Evolutionary conservation across 768 basidiomycete species (phyloP).

Genomic region (Coprinopsis strossmayeri): DNA sequence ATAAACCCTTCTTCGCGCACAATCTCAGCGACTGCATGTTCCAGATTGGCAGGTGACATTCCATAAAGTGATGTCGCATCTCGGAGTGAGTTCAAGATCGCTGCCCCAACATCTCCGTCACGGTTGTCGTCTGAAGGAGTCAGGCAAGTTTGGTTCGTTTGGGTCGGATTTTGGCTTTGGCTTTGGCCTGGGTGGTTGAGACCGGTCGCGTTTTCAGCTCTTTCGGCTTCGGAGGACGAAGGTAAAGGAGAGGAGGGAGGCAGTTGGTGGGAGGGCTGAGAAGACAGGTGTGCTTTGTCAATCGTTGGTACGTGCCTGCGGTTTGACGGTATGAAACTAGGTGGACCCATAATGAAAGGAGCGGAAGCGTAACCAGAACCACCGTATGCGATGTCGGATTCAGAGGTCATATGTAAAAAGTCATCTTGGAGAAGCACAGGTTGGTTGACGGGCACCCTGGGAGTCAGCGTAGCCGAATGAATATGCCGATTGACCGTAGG

Average conservation of each 20-base stretch:
- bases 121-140: neutral
- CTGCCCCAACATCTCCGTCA: no score
- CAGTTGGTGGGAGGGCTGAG: neutral
- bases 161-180: no score
- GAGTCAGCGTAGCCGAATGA: no score
- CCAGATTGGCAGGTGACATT: slow-evolving; percentile 44
- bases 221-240: neutral
- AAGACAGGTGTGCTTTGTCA: neutral
- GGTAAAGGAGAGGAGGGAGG: neutral
- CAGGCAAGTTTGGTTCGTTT: no score
- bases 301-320: neutral
- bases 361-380: no score
- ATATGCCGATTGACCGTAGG: no score
- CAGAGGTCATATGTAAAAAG: neutral
- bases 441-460: no score
- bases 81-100: slow-evolving; percentile 33
- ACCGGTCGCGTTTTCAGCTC: neutral
- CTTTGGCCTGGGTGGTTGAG: no score
- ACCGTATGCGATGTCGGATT: neutral
- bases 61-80: slow-evolving; percentile 46
- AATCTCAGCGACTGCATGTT: slow-evolving; percentile 51
- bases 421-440: no score
- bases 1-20: slow-evolving; percentile 74
- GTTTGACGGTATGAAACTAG: neutral
- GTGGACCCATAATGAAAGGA: slow-evolving; percentile 6